A percentile compares a stretch with the other conserved stretches of the same genome.
Evolutionary conservation across 306 rosid species (phyloP).

Genomic region (Medicago truncatula): DNA sequence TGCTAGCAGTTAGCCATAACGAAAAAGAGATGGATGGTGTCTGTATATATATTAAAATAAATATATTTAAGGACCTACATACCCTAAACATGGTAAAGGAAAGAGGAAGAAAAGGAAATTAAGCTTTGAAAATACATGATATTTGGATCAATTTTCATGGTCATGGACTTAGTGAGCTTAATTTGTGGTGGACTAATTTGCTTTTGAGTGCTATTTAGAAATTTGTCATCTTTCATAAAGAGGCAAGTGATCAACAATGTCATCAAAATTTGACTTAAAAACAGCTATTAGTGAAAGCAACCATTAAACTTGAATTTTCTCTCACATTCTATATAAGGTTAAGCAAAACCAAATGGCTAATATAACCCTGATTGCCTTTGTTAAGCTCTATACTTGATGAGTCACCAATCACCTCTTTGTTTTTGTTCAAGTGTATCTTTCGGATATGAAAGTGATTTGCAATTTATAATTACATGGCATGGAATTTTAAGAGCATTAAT

Average conservation of each 20-base stretch:
- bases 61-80: too few relatives aligned
- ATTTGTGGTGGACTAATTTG: slow-evolving; percentile 39
- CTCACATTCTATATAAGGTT: slow-evolving; percentile 48
- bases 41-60: too few relatives aligned
- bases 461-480: slow-evolving; percentile 39
- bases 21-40: too few relatives aligned
- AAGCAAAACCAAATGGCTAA: slow-evolving; percentile 48
- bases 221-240: slow-evolving; percentile 43
- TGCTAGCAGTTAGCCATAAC: too few relatives aligned
- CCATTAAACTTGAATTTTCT: slow-evolving; percentile 48
- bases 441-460: slow-evolving; percentile 49
- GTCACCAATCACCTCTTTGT: slow-evolving; percentile 42
- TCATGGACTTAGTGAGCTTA: slow-evolving; percentile 32
- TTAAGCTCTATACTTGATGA: slow-evolving; percentile 53
- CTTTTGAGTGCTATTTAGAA: slow-evolving; percentile 41
- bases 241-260: slow-evolving; percentile 52
- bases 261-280: slow-evolving; percentile 50
- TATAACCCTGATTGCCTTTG: slow-evolving; percentile 53
- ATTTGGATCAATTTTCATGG: slow-evolving; percentile 43
- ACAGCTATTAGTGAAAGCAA: slow-evolving; percentile 58
- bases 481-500: slow-evolving; percentile 39
- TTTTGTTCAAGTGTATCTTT: slow-evolving; percentile 52
- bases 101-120: slow-evolving; percentile 15
- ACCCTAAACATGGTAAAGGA: slow-evolving; percentile 14
- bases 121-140: slow-evolving; percentile 34